Evolutionary conservation across 441 rosid genomes (phyloP).

Genomic region (Erodium texanum): DNA sequence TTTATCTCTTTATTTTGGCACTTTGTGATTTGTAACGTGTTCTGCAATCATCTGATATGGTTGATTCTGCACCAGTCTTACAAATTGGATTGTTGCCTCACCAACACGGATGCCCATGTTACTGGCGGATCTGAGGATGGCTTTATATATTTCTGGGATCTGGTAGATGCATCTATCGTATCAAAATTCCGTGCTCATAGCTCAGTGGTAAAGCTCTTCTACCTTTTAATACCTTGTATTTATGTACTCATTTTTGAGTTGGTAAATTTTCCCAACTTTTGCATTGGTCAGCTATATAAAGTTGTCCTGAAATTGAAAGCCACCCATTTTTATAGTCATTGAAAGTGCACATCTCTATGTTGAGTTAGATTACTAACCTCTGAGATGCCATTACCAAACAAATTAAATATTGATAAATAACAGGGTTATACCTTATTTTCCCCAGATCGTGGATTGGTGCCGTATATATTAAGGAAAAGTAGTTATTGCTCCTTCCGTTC

Average conservation of each 20-base stretch:
- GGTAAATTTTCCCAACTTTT: neutral
- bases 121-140: conserved; percentile 97
- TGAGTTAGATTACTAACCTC: no score
- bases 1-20: neutral
- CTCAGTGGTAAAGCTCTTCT: conserved; percentile 51
- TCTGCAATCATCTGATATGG: conserved; percentile 2
- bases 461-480: no score
- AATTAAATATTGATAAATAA: no score
- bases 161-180: conserved; percentile 78
- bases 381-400: no score
- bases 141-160: conserved; percentile 83
- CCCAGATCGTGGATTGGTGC: no score
- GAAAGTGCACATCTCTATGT: no score
- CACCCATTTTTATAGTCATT: no score
- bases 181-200: conserved; percentile 70
- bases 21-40: conserved; percentile 8
- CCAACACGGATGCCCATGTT: conserved; percentile 74
- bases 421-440: no score
- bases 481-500: no score
- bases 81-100: conserved; percentile 90
- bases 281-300: neutral
- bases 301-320: neutral
- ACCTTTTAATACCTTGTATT: neutral
- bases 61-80: conserved; percentile 46
- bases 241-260: neutral